These are phyloP conservation scores for Agrocybe chaxingu DNA, from an alignment of 768 basidiomycete genomes.

Conservation along the genomic window DNA sequence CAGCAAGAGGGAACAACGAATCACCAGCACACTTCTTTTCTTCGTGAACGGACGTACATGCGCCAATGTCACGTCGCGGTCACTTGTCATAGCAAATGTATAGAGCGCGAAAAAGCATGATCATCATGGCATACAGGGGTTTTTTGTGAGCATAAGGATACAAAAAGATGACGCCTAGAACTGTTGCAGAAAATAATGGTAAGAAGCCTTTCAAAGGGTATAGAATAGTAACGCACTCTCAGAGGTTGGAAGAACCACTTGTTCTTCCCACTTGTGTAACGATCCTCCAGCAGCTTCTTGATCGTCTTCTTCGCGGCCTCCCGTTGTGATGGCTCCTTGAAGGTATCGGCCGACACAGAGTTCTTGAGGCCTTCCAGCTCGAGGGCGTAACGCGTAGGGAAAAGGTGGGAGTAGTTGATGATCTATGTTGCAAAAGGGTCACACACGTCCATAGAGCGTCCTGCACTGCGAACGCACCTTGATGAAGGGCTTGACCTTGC, in stretches of 20 bases:
- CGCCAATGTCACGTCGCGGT: not conserved
- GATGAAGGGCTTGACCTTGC: slow-evolving; percentile 99
- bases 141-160: slow-evolving; percentile 31
- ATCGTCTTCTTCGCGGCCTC: slow-evolving; percentile 94
- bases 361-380: slow-evolving; percentile 96
- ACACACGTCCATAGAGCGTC: not conserved
- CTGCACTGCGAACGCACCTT: slow-evolving; percentile 57
- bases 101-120: slow-evolving; percentile 24
- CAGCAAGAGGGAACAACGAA: too few relatives aligned
- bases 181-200: slow-evolving; percentile 16
- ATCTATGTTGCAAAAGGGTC: slow-evolving; percentile 41
- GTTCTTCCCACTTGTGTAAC: slow-evolving; percentile 93
- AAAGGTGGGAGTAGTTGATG: slow-evolving; percentile 98
- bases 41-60: too few relatives aligned
- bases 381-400: slow-evolving; percentile 98
- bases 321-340: slow-evolving; percentile 96
- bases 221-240: slow-evolving; percentile 47
- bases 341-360: slow-evolving; percentile 78
- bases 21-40: too few relatives aligned
- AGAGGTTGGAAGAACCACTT: slow-evolving; percentile 94
- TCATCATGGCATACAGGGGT: slow-evolving; percentile 32
- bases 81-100: slow-evolving; percentile 15
- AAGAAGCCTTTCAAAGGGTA: not conserved
- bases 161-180: slow-evolving; percentile 31
- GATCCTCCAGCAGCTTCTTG: slow-evolving; percentile 95